Evolutionary conservation across 1,284 basidiomycete species (phyloP).

Genomic region (Ustilago esculenta): DNA sequence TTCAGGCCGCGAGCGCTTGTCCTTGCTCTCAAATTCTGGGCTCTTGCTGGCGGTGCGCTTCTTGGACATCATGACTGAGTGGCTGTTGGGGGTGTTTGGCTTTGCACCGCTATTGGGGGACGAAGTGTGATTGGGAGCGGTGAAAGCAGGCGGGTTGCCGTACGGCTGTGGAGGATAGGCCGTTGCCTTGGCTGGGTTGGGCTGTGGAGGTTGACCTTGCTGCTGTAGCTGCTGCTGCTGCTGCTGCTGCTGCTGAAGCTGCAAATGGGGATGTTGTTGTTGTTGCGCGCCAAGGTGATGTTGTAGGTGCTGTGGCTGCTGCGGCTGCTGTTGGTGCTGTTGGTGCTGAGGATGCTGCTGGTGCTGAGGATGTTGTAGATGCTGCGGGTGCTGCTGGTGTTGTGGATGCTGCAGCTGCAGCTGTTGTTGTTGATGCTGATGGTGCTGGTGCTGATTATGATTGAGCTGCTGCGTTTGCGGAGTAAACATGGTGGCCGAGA

Average conservation of each 20-base stretch:
- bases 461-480: constrained; percentile 28
- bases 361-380: constrained; percentile 22
- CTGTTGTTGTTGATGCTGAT: constrained; percentile 20
- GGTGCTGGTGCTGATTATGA: constrained; percentile 27
- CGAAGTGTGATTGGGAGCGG: constrained; percentile 35
- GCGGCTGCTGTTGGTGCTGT: constrained; percentile 16
- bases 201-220: constrained; percentile 15
- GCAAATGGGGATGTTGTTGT: constrained; percentile 21
- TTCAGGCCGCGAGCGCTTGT: constrained; percentile 52
- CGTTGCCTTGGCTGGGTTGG: constrained; percentile 25
- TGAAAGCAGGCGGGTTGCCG: constrained; percentile 37
- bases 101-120: constrained; percentile 41
- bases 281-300: constrained; percentile 15
- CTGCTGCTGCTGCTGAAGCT: constrained; percentile 24
- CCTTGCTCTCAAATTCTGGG: constrained; percentile 49
- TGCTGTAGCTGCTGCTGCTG: constrained; percentile 22
- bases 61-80: constrained; percentile 40
- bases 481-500: constrained; percentile 34
- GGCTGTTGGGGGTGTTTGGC: constrained; percentile 36
- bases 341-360: constrained; percentile 22
- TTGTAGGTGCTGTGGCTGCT: constrained; percentile 25
- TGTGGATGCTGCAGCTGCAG: constrained; percentile 29
- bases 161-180: constrained; percentile 55
- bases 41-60: constrained; percentile 55
- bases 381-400: constrained; percentile 31